These are phyloP conservation scores for Lophiostoma macrostomum DNA, from an alignment of 495 filamentous ascomycete species.

Conservation along the genomic window DNA sequence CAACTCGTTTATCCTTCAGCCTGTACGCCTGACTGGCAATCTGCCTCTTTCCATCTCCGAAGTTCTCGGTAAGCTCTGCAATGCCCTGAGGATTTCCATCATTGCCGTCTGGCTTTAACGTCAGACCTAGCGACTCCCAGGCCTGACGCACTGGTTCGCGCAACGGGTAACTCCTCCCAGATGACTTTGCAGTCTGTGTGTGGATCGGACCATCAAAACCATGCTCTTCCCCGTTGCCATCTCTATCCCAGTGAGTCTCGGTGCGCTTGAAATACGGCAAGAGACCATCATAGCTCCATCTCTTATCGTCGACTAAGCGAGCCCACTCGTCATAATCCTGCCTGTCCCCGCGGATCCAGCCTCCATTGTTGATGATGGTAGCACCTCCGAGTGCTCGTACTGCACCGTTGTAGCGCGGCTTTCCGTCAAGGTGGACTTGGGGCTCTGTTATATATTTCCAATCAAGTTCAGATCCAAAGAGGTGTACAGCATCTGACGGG, in stretches of 20 bases:
- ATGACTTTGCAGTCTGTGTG: constrained; percentile 19
- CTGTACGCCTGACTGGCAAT: too few species aligned
- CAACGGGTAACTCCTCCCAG: constrained; percentile 36
- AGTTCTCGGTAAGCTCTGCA: constrained; percentile 2
- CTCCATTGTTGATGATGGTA: constrained; percentile 62
- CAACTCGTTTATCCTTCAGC: too few species aligned
- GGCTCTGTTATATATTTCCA: constrained; percentile 6
- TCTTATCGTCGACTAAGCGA: constrained; percentile 41
- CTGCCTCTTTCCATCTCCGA: too few species aligned
- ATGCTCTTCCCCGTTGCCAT: constrained; percentile 27
- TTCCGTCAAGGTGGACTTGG: constrained; percentile 1
- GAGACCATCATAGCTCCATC: constrained; percentile 50
- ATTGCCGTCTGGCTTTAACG: too few species aligned
- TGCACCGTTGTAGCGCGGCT: neutral
- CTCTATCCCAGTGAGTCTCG: constrained; percentile 25
- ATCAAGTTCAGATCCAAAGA: neutral
- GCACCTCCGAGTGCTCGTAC: constrained; percentile 60
- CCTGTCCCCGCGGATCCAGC: constrained; percentile 53
- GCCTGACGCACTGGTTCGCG: too few species aligned
- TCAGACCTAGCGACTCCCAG: too few species aligned
- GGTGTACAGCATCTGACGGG: neutral
- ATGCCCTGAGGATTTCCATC: constrained; percentile 13
- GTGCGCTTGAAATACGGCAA: constrained; percentile 34
- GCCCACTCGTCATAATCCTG: constrained; percentile 61
- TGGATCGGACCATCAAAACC: constrained; percentile 37